Evolutionary conservation across 495 filamentous ascomycete genomes (phyloP), one percentile per base, ranked within the genome.

Genomic region (Trichoderma orchidacearum): DNA sequence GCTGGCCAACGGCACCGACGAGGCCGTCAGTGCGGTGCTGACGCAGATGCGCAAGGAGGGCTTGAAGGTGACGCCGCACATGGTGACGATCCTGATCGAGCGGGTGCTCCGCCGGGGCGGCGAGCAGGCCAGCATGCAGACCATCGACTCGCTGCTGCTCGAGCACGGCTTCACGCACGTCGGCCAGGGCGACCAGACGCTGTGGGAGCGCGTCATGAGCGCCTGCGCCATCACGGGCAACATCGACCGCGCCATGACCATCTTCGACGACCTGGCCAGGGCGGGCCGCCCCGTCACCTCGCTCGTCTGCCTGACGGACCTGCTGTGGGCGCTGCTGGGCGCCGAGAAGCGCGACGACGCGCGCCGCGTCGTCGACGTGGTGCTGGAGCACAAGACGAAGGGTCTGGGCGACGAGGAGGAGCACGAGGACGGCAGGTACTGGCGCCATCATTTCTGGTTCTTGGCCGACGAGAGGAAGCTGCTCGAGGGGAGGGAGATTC

Each of bases 141-240:
- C n/a, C 31, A 36, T 89, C 62, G 86, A 85, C 73, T 87, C 86
- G 27, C 82, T 82, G 61, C 72, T 91, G 7, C 63, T 84, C n/a
- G 75, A 80, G n/a, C 69, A 85, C 68, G 82, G 83, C 67, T 89
- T 89, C 63, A 35, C 66, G 3, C 72, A 64, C 58, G 50, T 23
- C 45, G 13, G 63, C n/a, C 77, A 68, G 32, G 53, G 76, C n/a
- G 84, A 89, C 66, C 64, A 68, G 32, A 66, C 80, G 34, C 82
- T 90, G 62, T 89, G 82, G 75, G 82, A 87, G 59, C 75, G 85
- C 52, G 67, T 87, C 31, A 74, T 87, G 50, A 75, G 77, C 54
- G 84, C 83, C 6, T 90, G 86, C 61, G 71, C 77, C 9, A 52
- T 63, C 17, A 62, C 60, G 5, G 79, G 79, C 32, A 68, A 80